Evolutionary conservation across 2,329 filamentous ascomycete species (phyloP), one percentile per base, ranked within the genome.

Genomic region (Aureobasidium sp.): DNA sequence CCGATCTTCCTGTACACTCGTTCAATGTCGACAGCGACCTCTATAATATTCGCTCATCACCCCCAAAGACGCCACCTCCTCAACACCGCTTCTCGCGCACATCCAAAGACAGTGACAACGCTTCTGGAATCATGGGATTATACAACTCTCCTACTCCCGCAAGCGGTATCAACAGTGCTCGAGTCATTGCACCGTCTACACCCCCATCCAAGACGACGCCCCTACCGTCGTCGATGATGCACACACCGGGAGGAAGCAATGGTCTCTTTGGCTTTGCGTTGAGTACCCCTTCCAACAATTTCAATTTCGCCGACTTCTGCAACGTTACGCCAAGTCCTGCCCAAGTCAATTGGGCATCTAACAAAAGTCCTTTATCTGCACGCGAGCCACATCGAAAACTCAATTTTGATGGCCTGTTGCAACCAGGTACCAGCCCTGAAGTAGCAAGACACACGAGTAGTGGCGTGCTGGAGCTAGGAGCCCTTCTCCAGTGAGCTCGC

Each of bases 291-390:
- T 87, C 87, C 17, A 89, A 92, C 70, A 84, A 81, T 52, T 95
- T 97, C 75, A 95, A 97, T 77, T 96, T 97, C 76, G 85, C 91
- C 58, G 94, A 99, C 72, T 99, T 96, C 75, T 88, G 97, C 72
- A 97, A 97, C 76, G 93, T 97, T 73, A 96, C 94, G 7, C 94
- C 94, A 0, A 96, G 91, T 70, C 94, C 94, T 22, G 94, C 91
- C 29, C 94, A 97, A 77, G 90, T 86, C 67, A 83, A 86, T 11
- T 97, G 91, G 89, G 77, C 76, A 35, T 76, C 78, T 8, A 71
- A 72, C 19, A 90, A 88, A 73, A 96, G 91, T 0, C 91, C 91
- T 12, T 76, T 85, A 12, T 81, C 84, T 31, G 78, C 79, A 62
- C 90, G 85, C 67, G 84, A 88, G 50, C 82, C 89, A n/a, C 80